Percentiles rank a stretch among this genome's conserved stretches.
Evolutionary conservation across 306 rosid species (phyloP).

Genomic region (Vigna nakashimae): DNA sequence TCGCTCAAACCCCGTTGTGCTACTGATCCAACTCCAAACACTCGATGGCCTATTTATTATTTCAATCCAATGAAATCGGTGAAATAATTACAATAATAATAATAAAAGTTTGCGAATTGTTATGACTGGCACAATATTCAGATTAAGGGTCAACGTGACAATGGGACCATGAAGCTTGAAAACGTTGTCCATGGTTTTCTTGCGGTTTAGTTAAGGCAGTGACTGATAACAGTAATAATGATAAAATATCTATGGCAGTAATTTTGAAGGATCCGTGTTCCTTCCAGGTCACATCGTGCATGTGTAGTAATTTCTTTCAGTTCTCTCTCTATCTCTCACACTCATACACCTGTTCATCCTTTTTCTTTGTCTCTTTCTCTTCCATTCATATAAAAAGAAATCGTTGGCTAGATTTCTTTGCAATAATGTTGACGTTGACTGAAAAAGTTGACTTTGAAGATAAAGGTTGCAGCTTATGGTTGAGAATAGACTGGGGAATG

Average conservation of each 20-base stretch:
- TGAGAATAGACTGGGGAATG: no score
- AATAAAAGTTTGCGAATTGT: background rate
- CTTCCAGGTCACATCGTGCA: background rate
- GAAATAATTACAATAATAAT: background rate
- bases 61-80: background rate
- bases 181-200: background rate
- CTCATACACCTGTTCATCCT: no score
- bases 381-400: no score
- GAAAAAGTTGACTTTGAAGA: conserved; percentile 9
- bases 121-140: conserved; percentile 23
- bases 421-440: background rate
- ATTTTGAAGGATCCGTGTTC: background rate
- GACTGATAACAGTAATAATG: background rate
- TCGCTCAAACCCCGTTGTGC: background rate
- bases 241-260: background rate
- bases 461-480: background rate
- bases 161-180: background rate
- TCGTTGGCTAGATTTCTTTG: background rate
- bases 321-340: no score
- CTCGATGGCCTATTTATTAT: background rate
- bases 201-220: background rate
- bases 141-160: background rate
- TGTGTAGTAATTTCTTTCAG: no score
- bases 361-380: no score
- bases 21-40: conserved; percentile 43